phyloP scores from a whole-genome alignment of 2,329 filamentous ascomycete species.

The Nemania bipapillata region DNA sequence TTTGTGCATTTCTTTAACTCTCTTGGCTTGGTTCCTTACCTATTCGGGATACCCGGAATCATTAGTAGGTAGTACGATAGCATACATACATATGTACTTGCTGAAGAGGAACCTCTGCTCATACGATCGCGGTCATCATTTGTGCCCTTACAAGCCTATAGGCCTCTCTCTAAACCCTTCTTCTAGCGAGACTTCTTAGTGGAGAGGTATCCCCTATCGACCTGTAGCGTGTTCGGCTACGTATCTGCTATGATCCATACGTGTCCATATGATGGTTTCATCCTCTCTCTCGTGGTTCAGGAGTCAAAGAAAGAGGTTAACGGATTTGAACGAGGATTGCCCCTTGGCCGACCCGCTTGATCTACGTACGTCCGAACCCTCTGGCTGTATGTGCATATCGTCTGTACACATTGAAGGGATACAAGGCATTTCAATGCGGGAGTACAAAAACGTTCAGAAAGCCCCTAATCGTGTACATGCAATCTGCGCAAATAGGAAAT shows the following conservation, averaged over 20 bases:
- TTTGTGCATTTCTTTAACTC: constrained; percentile 1
- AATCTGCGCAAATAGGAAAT: background rate
- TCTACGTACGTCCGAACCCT: constrained; percentile 19
- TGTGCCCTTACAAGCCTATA: too few relatives aligned
- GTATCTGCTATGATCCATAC: constrained; percentile 3
- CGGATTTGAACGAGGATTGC: constrained; percentile 13
- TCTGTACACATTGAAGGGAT: background rate
- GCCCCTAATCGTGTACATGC: constrained; percentile 27
- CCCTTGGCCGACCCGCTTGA: constrained; percentile 26
- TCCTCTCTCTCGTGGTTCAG: background rate
- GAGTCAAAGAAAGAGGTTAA: background rate
- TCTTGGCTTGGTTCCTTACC: constrained; percentile 10
- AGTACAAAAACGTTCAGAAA: constrained; percentile 33
- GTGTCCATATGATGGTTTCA: constrained; percentile 25
- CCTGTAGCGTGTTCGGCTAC: background rate
- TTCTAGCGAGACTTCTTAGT: constrained; percentile 2
- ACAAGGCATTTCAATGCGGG: constrained; percentile 6
- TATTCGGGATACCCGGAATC: constrained; percentile 17
- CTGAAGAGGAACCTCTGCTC: constrained; percentile 13
- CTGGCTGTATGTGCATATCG: constrained; percentile 21
- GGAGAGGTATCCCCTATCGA: background rate
- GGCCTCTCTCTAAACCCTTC: background rate
- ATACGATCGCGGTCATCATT: too few relatives aligned
- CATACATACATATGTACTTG: constrained; percentile 7
- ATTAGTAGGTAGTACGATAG: background rate